Evolutionary conservation across 768 basidiomycete species (phyloP).

Genomic region (Boletus eberwhitei): DNA sequence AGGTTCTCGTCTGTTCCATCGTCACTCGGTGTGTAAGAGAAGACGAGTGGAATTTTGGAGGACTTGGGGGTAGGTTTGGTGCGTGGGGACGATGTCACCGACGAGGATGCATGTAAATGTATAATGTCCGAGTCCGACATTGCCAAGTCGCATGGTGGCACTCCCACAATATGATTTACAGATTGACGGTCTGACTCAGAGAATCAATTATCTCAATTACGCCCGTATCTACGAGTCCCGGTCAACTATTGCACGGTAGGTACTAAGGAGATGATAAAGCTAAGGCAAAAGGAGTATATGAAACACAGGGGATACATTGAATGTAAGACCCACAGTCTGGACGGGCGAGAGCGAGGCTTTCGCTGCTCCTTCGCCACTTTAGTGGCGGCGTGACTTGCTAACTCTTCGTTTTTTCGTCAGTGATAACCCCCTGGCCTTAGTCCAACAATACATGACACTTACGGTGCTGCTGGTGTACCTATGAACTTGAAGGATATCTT

Average conservation of each 20-base stretch:
- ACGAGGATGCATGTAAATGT: constrained; percentile 18
- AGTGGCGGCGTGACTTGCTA: neutral
- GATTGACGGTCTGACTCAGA: neutral
- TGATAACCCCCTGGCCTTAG: neutral
- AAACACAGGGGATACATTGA: neutral
- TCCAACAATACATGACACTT: neutral
- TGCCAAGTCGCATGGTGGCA: neutral
- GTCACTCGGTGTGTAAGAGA: constrained; percentile 67
- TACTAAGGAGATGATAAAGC: neutral
- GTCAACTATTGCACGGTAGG: neutral
- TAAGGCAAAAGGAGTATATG: neutral
- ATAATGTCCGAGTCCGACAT: constrained; percentile 19
- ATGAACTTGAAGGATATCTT: neutral
- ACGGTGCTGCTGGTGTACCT: neutral
- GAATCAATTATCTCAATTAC: neutral
- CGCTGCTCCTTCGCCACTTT: neutral
- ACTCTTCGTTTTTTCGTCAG: neutral
- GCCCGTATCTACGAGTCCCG: neutral
- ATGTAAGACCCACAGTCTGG: neutral
- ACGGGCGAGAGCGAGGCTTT: neutral
- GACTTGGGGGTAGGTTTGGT: constrained; percentile 50
- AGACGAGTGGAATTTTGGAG: constrained; percentile 49
- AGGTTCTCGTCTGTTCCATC: constrained; percentile 88
- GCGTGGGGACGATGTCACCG: constrained; percentile 21
- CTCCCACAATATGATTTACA: neutral